Conservation (phyloP, 192 early-diverging fungal species). For the Rhizoclosmatium globosum region DNA sequence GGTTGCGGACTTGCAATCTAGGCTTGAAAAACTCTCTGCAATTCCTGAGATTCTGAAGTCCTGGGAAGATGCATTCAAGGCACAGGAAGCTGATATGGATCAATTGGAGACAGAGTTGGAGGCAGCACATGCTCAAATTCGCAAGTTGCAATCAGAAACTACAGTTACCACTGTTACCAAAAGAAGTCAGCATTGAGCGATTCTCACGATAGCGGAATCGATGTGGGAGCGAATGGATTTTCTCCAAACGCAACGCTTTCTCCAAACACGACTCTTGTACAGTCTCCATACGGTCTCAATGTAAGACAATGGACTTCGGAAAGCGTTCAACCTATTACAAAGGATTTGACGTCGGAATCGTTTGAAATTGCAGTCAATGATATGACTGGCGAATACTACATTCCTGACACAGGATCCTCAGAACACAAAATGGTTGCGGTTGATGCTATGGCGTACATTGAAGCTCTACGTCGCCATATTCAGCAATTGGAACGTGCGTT, state of each 20-base stretch:
- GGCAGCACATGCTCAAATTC: slow-evolving; percentile 19
- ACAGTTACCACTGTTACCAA: background rate
- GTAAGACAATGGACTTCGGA: background rate
- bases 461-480: slow-evolving; percentile 3
- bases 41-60: slow-evolving; percentile 29
- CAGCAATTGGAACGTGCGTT: slow-evolving; percentile 9
- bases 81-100: slow-evolving; percentile 31
- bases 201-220: background rate
- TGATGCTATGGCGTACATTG: slow-evolving; percentile 10
- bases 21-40: slow-evolving; percentile 23
- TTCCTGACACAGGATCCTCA: background rate
- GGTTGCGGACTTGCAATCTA: slow-evolving; percentile 6
- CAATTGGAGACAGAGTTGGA: slow-evolving; percentile 26
- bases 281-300: background rate
- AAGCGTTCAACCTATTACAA: too few species aligned
- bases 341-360: background rate
- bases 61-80: slow-evolving; percentile 37
- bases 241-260: background rate
- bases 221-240: background rate
- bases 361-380: slow-evolving; percentile 23
- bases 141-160: background rate
- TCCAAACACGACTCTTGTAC: background rate
- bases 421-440: background rate
- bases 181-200: background rate
- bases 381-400: slow-evolving; percentile 21